Evolutionary conservation across 257 asterid genomes (phyloP).

Genomic region (Eustoma russellianum): DNA sequence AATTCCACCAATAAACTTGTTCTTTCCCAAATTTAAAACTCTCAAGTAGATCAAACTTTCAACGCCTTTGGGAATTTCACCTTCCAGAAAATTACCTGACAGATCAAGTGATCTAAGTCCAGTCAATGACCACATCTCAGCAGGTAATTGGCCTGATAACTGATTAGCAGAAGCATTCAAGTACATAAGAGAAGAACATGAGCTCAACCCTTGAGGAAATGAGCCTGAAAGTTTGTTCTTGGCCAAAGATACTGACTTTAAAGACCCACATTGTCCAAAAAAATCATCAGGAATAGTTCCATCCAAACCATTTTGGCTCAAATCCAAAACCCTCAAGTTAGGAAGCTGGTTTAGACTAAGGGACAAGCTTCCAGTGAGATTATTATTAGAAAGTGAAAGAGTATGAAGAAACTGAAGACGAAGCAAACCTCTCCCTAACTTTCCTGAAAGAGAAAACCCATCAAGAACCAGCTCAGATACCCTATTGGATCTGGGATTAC

Average conservation of each 20-base stretch:
- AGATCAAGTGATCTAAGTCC: slow-evolving; percentile 51
- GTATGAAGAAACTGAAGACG: slow-evolving; percentile 40
- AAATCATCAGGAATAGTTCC: slow-evolving; percentile 51
- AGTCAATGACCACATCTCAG: slow-evolving; percentile 43
- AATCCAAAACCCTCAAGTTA: slow-evolving; percentile 39
- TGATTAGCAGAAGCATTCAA: slow-evolving; percentile 53
- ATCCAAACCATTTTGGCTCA: slow-evolving; percentile 43
- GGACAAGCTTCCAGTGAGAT: slow-evolving; percentile 48
- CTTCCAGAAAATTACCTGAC: slow-evolving; percentile 56
- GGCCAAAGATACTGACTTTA: slow-evolving; percentile 52
- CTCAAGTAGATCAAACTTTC: slow-evolving; percentile 36
- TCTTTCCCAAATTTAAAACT: slow-evolving; percentile 35
- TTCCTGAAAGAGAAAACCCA: slow-evolving; percentile 60
- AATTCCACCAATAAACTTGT: slow-evolving; percentile 46
- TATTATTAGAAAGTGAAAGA: slow-evolving; percentile 51
- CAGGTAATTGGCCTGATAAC: slow-evolving; percentile 50
- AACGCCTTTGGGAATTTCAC: slow-evolving; percentile 53
- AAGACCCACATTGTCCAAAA: slow-evolving; percentile 52
- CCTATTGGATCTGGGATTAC: slow-evolving; percentile 43
- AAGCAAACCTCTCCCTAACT: slow-evolving; percentile 48
- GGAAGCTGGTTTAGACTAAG: slow-evolving; percentile 46
- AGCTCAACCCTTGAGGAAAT: slow-evolving; percentile 43
- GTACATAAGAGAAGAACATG: slow-evolving; percentile 46
- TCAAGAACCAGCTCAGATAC: slow-evolving; percentile 56
- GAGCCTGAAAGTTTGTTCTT: slow-evolving; percentile 58